phyloP scores from a whole-genome alignment of 1,139 yeast genomes.

The Meyerozyma guilliermondii region DNA sequence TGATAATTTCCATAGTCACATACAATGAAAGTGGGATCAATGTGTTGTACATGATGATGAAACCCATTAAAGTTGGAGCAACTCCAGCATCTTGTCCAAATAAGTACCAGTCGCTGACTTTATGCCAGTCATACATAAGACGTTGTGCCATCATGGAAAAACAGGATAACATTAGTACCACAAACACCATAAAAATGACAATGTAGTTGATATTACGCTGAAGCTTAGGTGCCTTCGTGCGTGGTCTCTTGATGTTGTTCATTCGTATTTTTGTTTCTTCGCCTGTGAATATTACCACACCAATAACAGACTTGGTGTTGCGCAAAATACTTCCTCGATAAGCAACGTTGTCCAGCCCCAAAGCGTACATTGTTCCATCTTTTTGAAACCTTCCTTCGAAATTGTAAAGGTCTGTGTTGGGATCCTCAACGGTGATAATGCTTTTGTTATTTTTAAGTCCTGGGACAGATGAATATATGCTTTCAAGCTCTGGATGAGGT shows the following conservation, averaged over 20 bases:
- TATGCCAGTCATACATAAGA: slow-evolving; percentile 38
- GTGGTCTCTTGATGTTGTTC: slow-evolving; percentile 87
- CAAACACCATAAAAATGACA: slow-evolving; percentile 80
- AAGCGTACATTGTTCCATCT: slow-evolving; percentile 39
- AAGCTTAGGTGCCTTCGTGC: slow-evolving; percentile 89
- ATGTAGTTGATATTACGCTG: slow-evolving; percentile 79
- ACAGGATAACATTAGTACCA: slow-evolving; percentile 69
- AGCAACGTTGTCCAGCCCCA: slow-evolving; percentile 74
- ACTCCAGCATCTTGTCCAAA: slow-evolving; percentile 72
- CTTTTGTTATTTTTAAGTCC: slow-evolving; percentile 49
- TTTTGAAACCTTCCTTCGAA: slow-evolving; percentile 70
- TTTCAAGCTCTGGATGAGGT: slow-evolving; percentile 61
- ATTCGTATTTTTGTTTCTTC: slow-evolving; percentile 94
- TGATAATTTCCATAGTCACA: slow-evolving; percentile 94
- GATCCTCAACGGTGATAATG: slow-evolving; percentile 74
- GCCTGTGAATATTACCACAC: slow-evolving; percentile 86
- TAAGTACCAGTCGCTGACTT: slow-evolving; percentile 69
- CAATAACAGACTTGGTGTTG: slow-evolving; percentile 70
- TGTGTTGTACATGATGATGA: slow-evolving; percentile 94
- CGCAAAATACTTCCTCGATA: slow-evolving; percentile 88
- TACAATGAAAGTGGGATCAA: slow-evolving; percentile 91
- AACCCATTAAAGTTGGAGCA: slow-evolving; percentile 91
- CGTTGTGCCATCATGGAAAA: slow-evolving; percentile 82
- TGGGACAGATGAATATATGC: slow-evolving; percentile 42
- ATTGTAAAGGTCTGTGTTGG: slow-evolving; percentile 84